Evolutionary conservation across 2,329 filamentous ascomycete genomes (phyloP), one percentile per base, ranked within the genome.

Genomic region (Gyromitra esculenta): DNA sequence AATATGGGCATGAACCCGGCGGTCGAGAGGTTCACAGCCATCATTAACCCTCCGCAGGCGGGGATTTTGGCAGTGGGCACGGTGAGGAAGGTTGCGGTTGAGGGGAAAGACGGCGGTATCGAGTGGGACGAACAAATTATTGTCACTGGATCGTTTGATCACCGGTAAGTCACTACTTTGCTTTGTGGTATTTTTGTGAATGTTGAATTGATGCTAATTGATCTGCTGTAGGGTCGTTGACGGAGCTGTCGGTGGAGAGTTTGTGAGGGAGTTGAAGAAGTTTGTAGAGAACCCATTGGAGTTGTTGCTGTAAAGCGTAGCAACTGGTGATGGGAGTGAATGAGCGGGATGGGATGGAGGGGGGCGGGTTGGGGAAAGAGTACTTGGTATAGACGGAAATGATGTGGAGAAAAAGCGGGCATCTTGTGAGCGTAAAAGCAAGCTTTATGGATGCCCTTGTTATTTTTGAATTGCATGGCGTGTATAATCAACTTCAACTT

Each of bases 1-100:
- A 99, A 99, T 90, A 97, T 99, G 96, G 96, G 96, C 85, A 99
- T 99, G 96, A 99, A 99, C 89, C 83, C 91, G 62, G 95, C 96
- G 65, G 91, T 99, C 79, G 94, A 98, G 86, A 90, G 94, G 84
- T 99, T 99, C 87, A 98, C 96, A 67, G 96, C 96, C 81, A 92
- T 99, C 83, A 97, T 99, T 89, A 99, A 99, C 90, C 96, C 96
- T 80, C 96, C 96, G 69, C 96, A 99, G 87, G 92, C 96, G 70
- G 92, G 90, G 83, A 99, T 99, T 84, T 88, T 99, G 79, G 95
- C 96, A 71, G 92, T 99, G 76, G 96, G 96, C 82, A 96, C 94
- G 80, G 94, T 93, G 81, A 92, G 92, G 86, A 98, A 98, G 91
- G 95, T 98, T 70, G 93, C 96, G 60, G 86, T 98, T 72, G 92